These are phyloP conservation scores for Linderniella brevidens DNA, from an alignment of 257 asterid species.

Conservation along the genomic window DNA sequence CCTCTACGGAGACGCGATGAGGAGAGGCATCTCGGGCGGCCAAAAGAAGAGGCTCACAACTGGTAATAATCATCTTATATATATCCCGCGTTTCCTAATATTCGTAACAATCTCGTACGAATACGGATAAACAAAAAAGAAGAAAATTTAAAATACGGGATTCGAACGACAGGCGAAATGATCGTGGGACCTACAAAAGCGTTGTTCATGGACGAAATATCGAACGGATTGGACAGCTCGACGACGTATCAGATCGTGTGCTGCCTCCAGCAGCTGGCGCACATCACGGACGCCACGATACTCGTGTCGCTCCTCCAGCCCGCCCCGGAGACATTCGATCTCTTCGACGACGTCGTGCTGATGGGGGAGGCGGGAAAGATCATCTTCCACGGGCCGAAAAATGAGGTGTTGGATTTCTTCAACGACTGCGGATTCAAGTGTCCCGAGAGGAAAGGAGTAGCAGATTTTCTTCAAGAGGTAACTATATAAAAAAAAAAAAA, in stretches of 20 bases:
- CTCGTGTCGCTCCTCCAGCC: constrained; percentile 47
- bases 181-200: constrained; percentile 47
- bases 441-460: constrained; percentile 54
- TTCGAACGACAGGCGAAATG: constrained; percentile 38
- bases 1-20: constrained; percentile 29
- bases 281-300: constrained; percentile 29
- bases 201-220: constrained; percentile 45
- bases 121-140: no score
- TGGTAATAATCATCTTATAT: constrained; percentile 9
- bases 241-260: constrained; percentile 38
- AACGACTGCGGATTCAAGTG: constrained; percentile 33
- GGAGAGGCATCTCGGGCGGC: constrained; percentile 41
- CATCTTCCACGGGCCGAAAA: constrained; percentile 37
- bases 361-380: constrained; percentile 43
- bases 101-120: no score
- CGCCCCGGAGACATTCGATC: constrained; percentile 19
- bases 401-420: constrained; percentile 26
- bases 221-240: constrained; percentile 48
- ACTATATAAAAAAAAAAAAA: constrained; percentile 1
- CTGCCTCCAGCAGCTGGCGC: constrained; percentile 37
- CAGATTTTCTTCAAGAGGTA: constrained; percentile 55
- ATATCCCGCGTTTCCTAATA: no score
- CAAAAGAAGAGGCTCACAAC: constrained; percentile 33
- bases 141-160: no score
- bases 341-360: constrained; percentile 27